Conservation (phyloP, 1,284 basidiomycete species). For the Chondrostereum purpureum region DNA sequence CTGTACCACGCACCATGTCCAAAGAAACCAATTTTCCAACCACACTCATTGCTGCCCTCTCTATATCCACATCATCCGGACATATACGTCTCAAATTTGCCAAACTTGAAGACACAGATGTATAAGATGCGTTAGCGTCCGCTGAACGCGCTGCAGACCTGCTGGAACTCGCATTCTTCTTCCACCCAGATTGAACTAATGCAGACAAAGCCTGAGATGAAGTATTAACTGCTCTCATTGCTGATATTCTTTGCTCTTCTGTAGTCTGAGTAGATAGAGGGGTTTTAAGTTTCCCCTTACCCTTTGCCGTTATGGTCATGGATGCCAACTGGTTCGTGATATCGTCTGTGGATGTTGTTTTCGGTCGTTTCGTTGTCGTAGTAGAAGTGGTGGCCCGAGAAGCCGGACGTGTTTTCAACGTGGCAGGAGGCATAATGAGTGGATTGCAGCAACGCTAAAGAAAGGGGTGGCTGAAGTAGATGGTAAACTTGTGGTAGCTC, state of each 20-base stretch:
- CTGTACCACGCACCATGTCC: constrained; percentile 55
- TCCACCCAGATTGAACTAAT: constrained; percentile 55
- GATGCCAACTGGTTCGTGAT: constrained; percentile 26
- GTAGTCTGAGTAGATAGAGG: constrained; percentile 10
- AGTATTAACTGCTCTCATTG: constrained; percentile 58
- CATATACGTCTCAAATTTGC: constrained; percentile 36
- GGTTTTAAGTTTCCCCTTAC: constrained; percentile 28
- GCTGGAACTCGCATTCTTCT: constrained; percentile 23
- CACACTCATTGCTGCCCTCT: constrained; percentile 62
- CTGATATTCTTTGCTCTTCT: constrained; percentile 24
- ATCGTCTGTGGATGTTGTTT: constrained; percentile 14
- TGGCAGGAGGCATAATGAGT: background rate
- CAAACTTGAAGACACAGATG: constrained; percentile 34
- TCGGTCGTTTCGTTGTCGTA: background rate
- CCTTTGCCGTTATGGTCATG: constrained; percentile 25
- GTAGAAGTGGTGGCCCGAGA: background rate
- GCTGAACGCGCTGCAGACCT: constrained; percentile 23
- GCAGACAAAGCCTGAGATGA: constrained; percentile 51
- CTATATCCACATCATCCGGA: constrained; percentile 54
- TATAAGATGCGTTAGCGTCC: constrained; percentile 25
- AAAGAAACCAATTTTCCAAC: constrained; percentile 56
- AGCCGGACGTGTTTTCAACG: background rate
- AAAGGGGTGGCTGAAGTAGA: too few species aligned
- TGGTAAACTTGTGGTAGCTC: too few species aligned
- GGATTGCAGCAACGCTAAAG: too few species aligned